A percentile compares a stretch with the other conserved stretches of the same genome.
These are phyloP conservation scores for Chaetomiaceae sp. DNA, from an alignment of 2,329 filamentous ascomycete genomes.

Conservation along the genomic window DNA sequence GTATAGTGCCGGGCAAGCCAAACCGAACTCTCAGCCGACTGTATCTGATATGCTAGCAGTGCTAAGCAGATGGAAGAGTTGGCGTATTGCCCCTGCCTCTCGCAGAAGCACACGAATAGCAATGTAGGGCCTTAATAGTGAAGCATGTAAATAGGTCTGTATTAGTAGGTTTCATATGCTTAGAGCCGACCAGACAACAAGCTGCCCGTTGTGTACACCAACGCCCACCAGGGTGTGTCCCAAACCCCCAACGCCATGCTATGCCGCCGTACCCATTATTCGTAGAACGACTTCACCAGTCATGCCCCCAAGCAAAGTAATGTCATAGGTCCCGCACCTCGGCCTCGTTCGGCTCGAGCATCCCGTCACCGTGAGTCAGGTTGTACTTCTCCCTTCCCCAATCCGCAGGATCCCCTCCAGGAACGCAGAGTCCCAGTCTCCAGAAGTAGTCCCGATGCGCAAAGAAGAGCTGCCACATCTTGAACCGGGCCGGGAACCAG, in stretches of 20 bases:
- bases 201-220: neutral
- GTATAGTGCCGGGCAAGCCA: too few species aligned
- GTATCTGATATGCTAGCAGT: too few species aligned
- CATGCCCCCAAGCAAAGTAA: neutral
- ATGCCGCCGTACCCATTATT: neutral
- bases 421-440: slow-evolving; percentile 83
- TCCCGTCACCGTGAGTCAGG: slow-evolving; percentile 30
- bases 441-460: slow-evolving; percentile 96
- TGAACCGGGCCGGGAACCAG: slow-evolving; percentile 55
- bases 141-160: too few species aligned
- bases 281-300: neutral
- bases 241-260: slow-evolving; percentile 4
- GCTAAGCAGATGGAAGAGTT: too few species aligned
- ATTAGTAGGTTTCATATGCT: too few species aligned
- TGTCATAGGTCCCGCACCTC: slow-evolving; percentile 11
- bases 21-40: too few species aligned
- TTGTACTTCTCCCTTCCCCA: slow-evolving; percentile 53
- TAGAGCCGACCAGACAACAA: too few species aligned
- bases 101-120: too few species aligned
- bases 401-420: slow-evolving; percentile 65
- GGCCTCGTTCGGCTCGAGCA: slow-evolving; percentile 33
- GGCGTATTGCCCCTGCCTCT: too few species aligned
- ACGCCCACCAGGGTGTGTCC: too few species aligned
- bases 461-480: slow-evolving; percentile 89
- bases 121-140: too few species aligned